Conservation (phyloP, 1,139 yeast genomes). For the Zhuliangozyma blackwelliae region DNA sequence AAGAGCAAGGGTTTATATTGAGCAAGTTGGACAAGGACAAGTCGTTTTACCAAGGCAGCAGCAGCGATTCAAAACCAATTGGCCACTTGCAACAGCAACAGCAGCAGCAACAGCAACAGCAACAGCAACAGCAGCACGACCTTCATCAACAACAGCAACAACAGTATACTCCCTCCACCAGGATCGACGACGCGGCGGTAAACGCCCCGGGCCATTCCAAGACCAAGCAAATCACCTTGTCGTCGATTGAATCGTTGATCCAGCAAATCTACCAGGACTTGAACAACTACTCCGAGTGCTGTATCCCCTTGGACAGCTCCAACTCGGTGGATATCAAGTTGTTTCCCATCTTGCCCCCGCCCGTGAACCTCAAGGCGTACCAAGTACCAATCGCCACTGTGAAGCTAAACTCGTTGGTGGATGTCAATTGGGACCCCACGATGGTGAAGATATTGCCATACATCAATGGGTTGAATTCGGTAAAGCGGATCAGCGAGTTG, state of each 20-base stretch:
- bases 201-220: conserved; percentile 40
- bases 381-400: conserved; percentile 92
- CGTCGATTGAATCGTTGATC: conserved; percentile 72
- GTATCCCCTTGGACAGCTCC: conserved; percentile 86
- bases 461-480: conserved; percentile 84
- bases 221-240: conserved; percentile 41
- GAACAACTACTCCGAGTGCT: conserved; percentile 91
- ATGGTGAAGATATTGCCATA: conserved; percentile 83
- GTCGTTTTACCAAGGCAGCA: conserved; percentile 28
- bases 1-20: conserved; percentile 78
- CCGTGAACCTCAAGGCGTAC: conserved; percentile 64
- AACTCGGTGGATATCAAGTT: conserved; percentile 89
- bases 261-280: conserved; percentile 90
- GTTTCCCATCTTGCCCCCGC: conserved; percentile 83
- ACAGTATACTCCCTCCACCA: conserved; percentile 1
- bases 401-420: conserved; percentile 63
- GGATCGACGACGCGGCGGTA: conserved; percentile 5
- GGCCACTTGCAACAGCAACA: background rate
- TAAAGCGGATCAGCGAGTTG: conserved; percentile 68
- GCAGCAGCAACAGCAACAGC: background rate
- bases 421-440: conserved; percentile 96
- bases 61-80: conserved; percentile 1
- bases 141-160: background rate
- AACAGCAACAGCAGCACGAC: conserved; percentile 2
- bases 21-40: conserved; percentile 48